Evolutionary conservation across 345 rosid species (phyloP).

Genomic region (Isatis tinctoria): DNA sequence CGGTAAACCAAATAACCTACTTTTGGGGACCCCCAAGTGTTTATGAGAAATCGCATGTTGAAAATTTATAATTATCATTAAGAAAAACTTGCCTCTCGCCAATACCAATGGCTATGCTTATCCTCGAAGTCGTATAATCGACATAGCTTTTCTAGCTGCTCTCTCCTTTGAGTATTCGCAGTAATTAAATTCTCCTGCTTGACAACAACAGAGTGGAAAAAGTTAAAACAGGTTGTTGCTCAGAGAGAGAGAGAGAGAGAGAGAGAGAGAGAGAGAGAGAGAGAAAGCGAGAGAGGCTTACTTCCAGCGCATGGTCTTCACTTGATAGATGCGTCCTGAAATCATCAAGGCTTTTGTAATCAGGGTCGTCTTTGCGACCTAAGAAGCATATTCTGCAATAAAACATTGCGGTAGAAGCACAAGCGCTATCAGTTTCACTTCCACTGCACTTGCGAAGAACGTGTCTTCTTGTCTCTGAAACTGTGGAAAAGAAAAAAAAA

Average conservation of each 20-base stretch:
- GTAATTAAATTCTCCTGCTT: background rate
- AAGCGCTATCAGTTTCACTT: too few species aligned
- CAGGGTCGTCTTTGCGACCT: background rate
- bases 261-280: too few species aligned
- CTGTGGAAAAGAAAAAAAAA: background rate
- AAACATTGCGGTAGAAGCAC: background rate
- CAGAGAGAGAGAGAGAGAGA: background rate
- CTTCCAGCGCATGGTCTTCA: background rate
- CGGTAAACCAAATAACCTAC: too few species aligned
- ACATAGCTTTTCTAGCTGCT: too few species aligned
- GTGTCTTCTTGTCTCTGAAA: background rate
- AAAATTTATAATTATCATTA: background rate
- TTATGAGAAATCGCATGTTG: too few species aligned
- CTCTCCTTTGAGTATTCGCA: too few species aligned
- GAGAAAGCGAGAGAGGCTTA: too few species aligned
- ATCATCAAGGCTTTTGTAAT: background rate
- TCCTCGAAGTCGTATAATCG: too few species aligned
- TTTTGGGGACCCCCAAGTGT: too few species aligned
- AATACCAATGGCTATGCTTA: background rate
- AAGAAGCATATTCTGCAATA: background rate
- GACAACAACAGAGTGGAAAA: background rate
- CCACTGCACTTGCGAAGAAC: background rate
- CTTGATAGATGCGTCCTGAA: slow-evolving; percentile 4
- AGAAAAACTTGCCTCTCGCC: background rate
- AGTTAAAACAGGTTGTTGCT: background rate